Conservation (phyloP, 2,329 filamentous ascomycete genomes). For the Cyphellophora attinorum region DNA sequence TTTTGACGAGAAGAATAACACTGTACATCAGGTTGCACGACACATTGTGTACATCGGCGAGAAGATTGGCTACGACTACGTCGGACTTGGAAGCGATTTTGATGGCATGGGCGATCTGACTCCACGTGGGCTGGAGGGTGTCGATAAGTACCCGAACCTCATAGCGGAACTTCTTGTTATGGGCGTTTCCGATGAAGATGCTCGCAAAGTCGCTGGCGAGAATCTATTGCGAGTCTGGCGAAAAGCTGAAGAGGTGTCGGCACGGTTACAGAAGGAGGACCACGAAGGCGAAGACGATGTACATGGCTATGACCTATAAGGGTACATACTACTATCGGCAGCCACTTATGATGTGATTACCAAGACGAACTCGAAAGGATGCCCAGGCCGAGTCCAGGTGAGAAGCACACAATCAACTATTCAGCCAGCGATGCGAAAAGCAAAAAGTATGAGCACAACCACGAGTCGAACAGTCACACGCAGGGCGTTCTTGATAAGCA, state of each 20-base stretch:
- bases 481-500: neutral
- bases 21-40: slow-evolving; percentile 64
- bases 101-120: slow-evolving; percentile 52
- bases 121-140: slow-evolving; percentile 71
- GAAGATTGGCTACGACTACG: slow-evolving; percentile 75
- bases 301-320: slow-evolving; percentile 4
- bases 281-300: slow-evolving; percentile 34
- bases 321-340: neutral
- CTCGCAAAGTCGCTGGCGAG: slow-evolving; percentile 63
- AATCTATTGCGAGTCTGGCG: slow-evolving; percentile 80
- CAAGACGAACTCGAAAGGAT: neutral
- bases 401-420: neutral
- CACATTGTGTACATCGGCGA: slow-evolving; percentile 78
- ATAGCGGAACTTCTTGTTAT: slow-evolving; percentile 64
- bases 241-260: slow-evolving; percentile 64
- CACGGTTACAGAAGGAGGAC: slow-evolving; percentile 51
- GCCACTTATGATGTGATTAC: neutral
- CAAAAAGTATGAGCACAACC: slow-evolving; percentile 1
- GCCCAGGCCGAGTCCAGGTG: neutral
- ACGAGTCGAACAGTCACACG: neutral
- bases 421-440: neutral
- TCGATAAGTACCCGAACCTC: slow-evolving; percentile 70
- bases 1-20: slow-evolving; percentile 58
- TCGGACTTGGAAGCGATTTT: slow-evolving; percentile 83
- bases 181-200: slow-evolving; percentile 66